These are phyloP conservation scores for Ulmus americana DNA, from an alignment of 331 rosid genomes.

Conservation along the genomic window DNA sequence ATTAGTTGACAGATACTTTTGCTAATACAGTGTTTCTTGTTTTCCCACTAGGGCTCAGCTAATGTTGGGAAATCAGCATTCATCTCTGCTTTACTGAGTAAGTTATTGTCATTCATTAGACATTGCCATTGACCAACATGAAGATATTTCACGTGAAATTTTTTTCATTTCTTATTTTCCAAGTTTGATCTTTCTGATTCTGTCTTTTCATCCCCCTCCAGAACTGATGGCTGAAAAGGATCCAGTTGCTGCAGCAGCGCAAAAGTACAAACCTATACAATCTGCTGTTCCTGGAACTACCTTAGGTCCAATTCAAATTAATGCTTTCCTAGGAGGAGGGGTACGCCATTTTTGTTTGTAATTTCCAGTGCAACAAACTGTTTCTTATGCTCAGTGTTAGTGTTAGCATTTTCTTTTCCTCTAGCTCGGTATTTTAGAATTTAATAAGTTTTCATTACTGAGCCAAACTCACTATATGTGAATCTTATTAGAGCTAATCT, in stretches of 20 bases:
- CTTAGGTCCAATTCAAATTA: slow-evolving; percentile 81
- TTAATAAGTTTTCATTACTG: neutral
- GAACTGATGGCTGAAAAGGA: slow-evolving; percentile 69
- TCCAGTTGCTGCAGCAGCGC: slow-evolving; percentile 91
- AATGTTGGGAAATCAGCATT: slow-evolving; percentile 99
- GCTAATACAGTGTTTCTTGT: slow-evolving; percentile 12
- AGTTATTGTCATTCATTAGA: slow-evolving; percentile 27
- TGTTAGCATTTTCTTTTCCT: neutral
- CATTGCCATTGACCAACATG: neutral
- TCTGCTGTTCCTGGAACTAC: slow-evolving; percentile 99
- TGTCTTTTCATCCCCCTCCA: slow-evolving; percentile 26
- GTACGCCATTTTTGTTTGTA: slow-evolving; percentile 31
- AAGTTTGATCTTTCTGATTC: slow-evolving; percentile 10
- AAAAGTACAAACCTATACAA: slow-evolving; percentile 83
- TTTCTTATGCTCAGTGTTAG: neutral
- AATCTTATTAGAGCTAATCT: neutral
- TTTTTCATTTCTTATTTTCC: slow-evolving; percentile 17
- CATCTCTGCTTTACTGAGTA: slow-evolving; percentile 77
- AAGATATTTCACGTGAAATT: neutral
- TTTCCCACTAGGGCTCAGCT: slow-evolving; percentile 65
- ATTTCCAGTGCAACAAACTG: slow-evolving; percentile 1
- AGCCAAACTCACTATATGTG: no score
- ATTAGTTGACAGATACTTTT: slow-evolving; percentile 2
- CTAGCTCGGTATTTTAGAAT: neutral
- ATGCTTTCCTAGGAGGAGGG: slow-evolving; percentile 94